A percentile compares a stretch with the other conserved stretches of the same genome.
phyloP scores from a whole-genome alignment of 148 eudicot species.

The Vaccinium macrocarpon region DNA sequence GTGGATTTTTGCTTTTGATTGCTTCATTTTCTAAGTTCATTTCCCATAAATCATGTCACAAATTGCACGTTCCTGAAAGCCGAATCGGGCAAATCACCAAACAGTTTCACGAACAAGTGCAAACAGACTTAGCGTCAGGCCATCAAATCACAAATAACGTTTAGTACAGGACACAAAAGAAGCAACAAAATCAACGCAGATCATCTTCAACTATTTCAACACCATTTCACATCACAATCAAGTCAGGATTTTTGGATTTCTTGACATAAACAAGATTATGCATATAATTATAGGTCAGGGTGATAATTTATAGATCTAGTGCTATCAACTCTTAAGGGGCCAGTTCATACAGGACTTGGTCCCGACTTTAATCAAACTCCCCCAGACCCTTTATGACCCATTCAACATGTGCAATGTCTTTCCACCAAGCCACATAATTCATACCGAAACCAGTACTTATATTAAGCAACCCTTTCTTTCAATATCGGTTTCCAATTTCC shows the following conservation, averaged over 20 bases:
- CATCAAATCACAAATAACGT: not conserved
- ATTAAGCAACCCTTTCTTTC: no score
- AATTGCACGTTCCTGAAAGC: not conserved
- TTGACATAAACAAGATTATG: not conserved
- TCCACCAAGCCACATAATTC: no score
- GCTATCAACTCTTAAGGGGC: no score
- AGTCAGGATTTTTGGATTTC: not conserved
- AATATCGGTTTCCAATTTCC: no score
- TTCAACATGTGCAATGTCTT: no score
- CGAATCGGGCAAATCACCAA: not conserved
- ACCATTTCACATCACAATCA: not conserved
- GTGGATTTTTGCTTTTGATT: not conserved
- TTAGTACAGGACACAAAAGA: not conserved
- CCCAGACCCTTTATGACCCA: no score
- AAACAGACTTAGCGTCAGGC: not conserved
- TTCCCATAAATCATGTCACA: not conserved
- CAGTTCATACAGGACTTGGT: no score
- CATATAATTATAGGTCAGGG: no score
- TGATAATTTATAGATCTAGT: no score
- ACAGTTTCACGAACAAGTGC: not conserved
- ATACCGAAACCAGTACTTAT: no score
- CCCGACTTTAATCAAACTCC: no score
- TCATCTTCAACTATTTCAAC: not conserved
- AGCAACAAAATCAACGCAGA: not conserved
- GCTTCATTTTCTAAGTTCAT: not conserved